Evolutionary conservation across 768 basidiomycete genomes (phyloP).

Genomic region (Calocybe cyanea): DNA sequence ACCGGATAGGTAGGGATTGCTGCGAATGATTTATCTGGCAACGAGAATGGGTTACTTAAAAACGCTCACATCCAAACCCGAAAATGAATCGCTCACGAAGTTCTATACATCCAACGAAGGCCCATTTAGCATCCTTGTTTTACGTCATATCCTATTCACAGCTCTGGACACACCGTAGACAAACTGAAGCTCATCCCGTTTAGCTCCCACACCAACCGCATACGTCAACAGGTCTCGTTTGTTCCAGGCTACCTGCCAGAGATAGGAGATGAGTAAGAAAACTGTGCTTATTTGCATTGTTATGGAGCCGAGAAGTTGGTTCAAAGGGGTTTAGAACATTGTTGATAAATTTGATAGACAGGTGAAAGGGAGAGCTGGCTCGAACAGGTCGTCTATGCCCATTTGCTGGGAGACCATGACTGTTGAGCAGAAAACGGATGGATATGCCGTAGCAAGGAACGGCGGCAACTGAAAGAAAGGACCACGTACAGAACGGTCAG

Average conservation of each 20-base stretch:
- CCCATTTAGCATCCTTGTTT: neutral
- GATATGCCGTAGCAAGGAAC: too few species aligned
- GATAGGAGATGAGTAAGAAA: neutral
- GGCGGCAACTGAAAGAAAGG: neutral
- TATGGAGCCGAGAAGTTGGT: too few species aligned
- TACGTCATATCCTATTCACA: neutral
- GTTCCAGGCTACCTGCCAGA: slow-evolving; percentile 74
- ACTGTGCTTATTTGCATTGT: too few species aligned
- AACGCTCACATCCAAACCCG: neutral
- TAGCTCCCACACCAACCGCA: slow-evolving; percentile 79
- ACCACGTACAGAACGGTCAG: slow-evolving; percentile 28
- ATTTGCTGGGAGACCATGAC: too few species aligned
- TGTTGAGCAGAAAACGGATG: too few species aligned
- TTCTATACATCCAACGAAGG: slow-evolving; percentile 30
- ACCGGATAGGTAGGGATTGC: slow-evolving; percentile 87
- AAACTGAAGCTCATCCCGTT: slow-evolving; percentile 63
- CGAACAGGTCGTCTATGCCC: too few species aligned
- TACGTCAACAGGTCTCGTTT: slow-evolving; percentile 79
- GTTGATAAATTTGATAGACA: too few species aligned
- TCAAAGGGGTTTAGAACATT: too few species aligned
- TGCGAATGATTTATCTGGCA: slow-evolving; percentile 60
- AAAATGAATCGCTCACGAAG: slow-evolving; percentile 38
- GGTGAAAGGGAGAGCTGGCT: too few species aligned
- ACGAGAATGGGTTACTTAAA: neutral
- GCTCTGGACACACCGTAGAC: slow-evolving; percentile 65